Conservation (phyloP, 148 eudicot species). For the Fallopia convolvulus region DNA sequence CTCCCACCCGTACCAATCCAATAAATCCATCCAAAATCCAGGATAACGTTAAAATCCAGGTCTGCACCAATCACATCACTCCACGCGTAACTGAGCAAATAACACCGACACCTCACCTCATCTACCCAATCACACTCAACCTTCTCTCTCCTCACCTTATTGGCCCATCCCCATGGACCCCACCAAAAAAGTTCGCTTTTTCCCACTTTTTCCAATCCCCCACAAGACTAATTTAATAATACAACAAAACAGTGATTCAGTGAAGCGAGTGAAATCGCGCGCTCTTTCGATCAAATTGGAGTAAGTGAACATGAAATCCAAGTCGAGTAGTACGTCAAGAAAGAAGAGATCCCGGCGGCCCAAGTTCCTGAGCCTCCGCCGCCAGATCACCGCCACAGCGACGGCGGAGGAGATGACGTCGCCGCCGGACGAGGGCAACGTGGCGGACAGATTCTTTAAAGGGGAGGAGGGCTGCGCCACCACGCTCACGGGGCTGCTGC, state of each 20-base stretch:
- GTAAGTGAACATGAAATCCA: background rate
- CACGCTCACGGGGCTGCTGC: background rate
- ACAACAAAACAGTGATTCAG: background rate
- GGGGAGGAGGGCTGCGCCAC: background rate
- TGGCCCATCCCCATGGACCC: background rate
- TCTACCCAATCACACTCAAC: background rate
- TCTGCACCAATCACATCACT: background rate
- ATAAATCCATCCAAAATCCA: background rate
- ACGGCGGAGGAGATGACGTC: background rate
- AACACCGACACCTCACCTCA: constrained; percentile 1
- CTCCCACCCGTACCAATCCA: background rate
- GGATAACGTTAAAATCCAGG: constrained; percentile 4
- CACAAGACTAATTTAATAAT: background rate
- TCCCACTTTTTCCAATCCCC: background rate
- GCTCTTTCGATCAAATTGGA: background rate
- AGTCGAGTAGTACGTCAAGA: too few relatives aligned
- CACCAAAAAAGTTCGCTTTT: background rate
- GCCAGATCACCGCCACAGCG: constrained; percentile 9
- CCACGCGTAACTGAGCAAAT: background rate
- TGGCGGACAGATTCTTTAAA: background rate
- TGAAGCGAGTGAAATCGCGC: background rate
- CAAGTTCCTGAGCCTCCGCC: constrained; percentile 43
- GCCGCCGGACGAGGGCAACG: background rate
- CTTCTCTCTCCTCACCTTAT: background rate
- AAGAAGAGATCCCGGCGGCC: constrained; percentile 26